Conservation (phyloP, 164 flowering plant genomes). For the Piper betle region DNA sequence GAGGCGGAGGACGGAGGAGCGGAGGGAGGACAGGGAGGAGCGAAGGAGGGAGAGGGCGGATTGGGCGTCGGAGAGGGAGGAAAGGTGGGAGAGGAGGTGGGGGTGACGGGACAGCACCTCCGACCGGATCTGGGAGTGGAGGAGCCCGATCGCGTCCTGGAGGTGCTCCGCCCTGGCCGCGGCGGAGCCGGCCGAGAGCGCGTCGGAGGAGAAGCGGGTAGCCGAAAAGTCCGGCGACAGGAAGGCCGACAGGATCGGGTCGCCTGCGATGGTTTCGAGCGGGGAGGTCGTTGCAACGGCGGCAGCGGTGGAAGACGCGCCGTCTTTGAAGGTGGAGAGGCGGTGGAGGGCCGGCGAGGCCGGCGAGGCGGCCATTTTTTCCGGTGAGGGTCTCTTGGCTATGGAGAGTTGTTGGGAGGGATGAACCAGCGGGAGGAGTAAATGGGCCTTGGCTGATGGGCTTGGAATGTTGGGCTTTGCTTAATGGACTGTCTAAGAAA, state of each 20-base stretch:
- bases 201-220: conserved; percentile 79
- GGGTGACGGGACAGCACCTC: conserved; percentile 69
- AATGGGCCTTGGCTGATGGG: no score
- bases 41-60: conserved; percentile 65
- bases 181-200: conserved; percentile 87
- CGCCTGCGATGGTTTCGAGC: conserved; percentile 56
- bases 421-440: no score
- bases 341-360: conserved; percentile 15
- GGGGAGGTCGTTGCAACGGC: conserved; percentile 17
- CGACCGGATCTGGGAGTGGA: conserved; percentile 71
- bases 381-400: not conserved
- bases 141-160: conserved; percentile 66
- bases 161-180: conserved; percentile 86
- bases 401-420: no score
- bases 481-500: no score
- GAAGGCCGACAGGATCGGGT: conserved; percentile 78
- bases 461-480: no score
- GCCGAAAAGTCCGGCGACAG: conserved; percentile 76
- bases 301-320: conserved; percentile 10
- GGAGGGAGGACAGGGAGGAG: conserved; percentile 58
- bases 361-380: conserved; percentile 3
- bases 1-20: conserved; percentile 55
- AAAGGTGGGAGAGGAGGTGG: conserved; percentile 62
- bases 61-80: conserved; percentile 63
- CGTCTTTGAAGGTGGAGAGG: conserved; percentile 50